Conservation (phyloP, 345 rosid genomes). For the Boechera stricta region DNA sequence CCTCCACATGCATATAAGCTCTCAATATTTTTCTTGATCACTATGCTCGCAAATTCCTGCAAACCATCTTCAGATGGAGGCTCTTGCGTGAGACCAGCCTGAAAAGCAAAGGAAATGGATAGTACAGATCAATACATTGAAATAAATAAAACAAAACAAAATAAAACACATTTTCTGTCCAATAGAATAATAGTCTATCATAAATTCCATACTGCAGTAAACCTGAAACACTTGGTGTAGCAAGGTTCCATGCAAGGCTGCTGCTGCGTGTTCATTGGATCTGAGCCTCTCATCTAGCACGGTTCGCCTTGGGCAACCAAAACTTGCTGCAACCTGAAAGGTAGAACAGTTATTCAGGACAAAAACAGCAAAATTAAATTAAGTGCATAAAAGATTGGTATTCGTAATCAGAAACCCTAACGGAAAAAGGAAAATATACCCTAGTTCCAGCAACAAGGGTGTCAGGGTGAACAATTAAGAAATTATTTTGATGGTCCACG, state of each 20-base stretch:
- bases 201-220: conserved; percentile 29
- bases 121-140: conserved; percentile 31
- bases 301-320: conserved; percentile 80
- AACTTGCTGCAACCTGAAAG: conserved; percentile 88
- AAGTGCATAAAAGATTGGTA: conserved; percentile 24
- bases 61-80: conserved; percentile 61
- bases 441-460: conserved; percentile 90
- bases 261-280: conserved; percentile 68
- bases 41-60: conserved; percentile 69
- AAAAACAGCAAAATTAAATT: conserved; percentile 21
- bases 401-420: conserved; percentile 8
- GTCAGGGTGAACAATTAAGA: conserved; percentile 87
- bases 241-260: conserved; percentile 91
- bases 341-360: conserved; percentile 22
- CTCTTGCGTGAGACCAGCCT: conserved; percentile 84
- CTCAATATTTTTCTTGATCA: conserved; percentile 77
- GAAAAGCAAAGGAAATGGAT: conserved; percentile 42
- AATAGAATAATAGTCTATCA: conserved; percentile 27
- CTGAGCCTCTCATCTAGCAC: conserved; percentile 94
- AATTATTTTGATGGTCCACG: conserved; percentile 64
- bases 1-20: conserved; percentile 96
- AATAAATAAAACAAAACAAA: conserved; percentile 12
- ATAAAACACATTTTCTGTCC: conserved; percentile 1
- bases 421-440: conserved; percentile 50
- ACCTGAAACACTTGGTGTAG: conserved; percentile 98